Evolutionary conservation across 768 basidiomycete genomes (phyloP), one percentile per base, ranked within the genome.

Genomic region (Gautieria morchelliformis): DNA sequence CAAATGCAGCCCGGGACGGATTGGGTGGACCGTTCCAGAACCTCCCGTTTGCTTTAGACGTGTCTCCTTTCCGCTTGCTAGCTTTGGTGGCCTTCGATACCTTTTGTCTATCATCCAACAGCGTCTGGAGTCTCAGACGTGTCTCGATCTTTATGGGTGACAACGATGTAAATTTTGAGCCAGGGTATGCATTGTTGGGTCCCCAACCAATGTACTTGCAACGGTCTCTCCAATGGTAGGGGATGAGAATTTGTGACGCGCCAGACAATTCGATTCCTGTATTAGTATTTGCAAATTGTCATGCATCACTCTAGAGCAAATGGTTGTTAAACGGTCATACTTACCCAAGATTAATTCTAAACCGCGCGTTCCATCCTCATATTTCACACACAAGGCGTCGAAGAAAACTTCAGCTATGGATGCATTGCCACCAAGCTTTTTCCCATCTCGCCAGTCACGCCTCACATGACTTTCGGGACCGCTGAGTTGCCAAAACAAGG

Each of bases 401-500:
- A 56, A 56, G 15, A 56, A 10, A 15, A 19, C n/a, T 24, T 56
- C 33, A 46, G 55, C 44, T 9, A 56, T 27, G 7, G 6, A 5
- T 35, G 33, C 30, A 56, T 56, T 56, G 24, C 17, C 51, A 17
- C 14, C 17, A 7, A 4, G 14, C 24, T 52, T 27, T 5, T 27
- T 40, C n/a, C 17, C 15, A 11, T 27, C 35, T 22, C 37, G 33
- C 55, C 55, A 56, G 19, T 47, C 35, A 20, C 46, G 42, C 20
- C 35, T 35, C 12, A 56, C 30, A 37, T 56, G 41, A 37, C 55
- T 56, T 20, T 56, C 30, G 8, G 44, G 46, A 17, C 55, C 55
- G 22, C 19, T 9, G 44, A 56, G 55, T 33, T 56, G 55, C 55
- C 55, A 56, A 37, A 56, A 56, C 5, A n/a, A 32, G 17, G 46